phyloP scores from a whole-genome alignment of 257 asterid species.

The Coffea eugenioides region DNA sequence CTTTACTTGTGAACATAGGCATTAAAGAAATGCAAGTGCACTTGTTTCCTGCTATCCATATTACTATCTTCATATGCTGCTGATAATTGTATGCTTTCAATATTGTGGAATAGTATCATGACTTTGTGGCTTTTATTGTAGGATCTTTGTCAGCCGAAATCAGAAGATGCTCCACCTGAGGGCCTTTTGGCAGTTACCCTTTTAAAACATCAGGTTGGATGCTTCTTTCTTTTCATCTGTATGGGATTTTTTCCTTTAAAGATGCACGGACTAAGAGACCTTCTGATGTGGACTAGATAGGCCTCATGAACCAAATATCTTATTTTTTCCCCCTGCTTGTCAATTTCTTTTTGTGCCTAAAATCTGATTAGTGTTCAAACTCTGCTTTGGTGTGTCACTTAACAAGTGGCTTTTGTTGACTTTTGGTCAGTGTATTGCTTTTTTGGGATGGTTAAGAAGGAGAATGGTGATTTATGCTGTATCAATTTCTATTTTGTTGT shows the following conservation, averaged over 20 bases:
- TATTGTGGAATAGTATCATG: neutral
- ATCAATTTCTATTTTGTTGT: neutral
- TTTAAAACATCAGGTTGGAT: constrained; percentile 72
- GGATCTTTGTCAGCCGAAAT: constrained; percentile 75
- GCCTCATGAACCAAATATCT: neutral
- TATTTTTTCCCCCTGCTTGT: too few species aligned
- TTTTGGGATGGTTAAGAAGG: too few species aligned
- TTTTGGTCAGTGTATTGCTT: too few species aligned
- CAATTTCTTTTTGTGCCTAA: too few species aligned
- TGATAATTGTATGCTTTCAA: neutral
- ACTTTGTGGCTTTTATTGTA: constrained; percentile 20
- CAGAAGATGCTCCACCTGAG: constrained; percentile 78
- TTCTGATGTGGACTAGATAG: neutral
- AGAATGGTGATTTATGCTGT: too few species aligned
- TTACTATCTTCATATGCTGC: constrained; percentile 3
- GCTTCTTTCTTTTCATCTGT: neutral
- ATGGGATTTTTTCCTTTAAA: neutral
- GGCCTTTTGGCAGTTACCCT: constrained; percentile 79
- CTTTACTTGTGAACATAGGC: neutral
- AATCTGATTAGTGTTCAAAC: too few species aligned
- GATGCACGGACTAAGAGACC: neutral
- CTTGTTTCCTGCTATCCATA: neutral
- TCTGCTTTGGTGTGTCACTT: too few species aligned
- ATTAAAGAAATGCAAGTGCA: neutral
- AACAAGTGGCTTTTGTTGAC: too few species aligned